A percentile compares a stretch with the other conserved stretches of the same genome.
These are phyloP conservation scores for Phaseolus lunatus DNA, from an alignment of 306 rosid species.

Conservation along the genomic window DNA sequence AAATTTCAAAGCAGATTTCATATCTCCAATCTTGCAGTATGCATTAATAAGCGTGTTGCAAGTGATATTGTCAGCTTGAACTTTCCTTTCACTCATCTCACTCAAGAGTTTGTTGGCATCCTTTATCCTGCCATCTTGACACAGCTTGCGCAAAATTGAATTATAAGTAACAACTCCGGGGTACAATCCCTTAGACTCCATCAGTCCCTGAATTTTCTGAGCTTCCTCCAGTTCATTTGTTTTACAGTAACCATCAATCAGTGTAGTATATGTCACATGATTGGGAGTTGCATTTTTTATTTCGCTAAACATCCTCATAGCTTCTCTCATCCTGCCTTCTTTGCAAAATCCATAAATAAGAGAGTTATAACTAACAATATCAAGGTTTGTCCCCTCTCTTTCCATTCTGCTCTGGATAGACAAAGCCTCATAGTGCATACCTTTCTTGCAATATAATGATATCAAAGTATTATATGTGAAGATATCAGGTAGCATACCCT, in stretches of 20 bases:
- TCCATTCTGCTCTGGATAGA: constrained; percentile 79
- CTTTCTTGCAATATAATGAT: constrained; percentile 68
- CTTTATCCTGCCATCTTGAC: constrained; percentile 81
- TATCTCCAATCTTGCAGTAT: constrained; percentile 82
- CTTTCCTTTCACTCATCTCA: constrained; percentile 80
- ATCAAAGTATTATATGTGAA: constrained; percentile 87
- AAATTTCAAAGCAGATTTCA: constrained; percentile 78
- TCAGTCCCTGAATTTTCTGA: constrained; percentile 62
- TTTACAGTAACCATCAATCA: constrained; percentile 85
- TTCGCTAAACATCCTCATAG: constrained; percentile 73
- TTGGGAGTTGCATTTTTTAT: constrained; percentile 68
- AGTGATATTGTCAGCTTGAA: constrained; percentile 82
- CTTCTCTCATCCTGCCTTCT: constrained; percentile 92
- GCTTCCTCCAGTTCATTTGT: constrained; percentile 75
- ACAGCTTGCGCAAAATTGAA: constrained; percentile 77
- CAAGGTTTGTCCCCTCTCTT: constrained; percentile 75
- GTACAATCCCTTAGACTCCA: constrained; percentile 76
- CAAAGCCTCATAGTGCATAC: constrained; percentile 88
- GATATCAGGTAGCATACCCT: constrained; percentile 72
- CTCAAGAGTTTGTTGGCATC: constrained; percentile 80
- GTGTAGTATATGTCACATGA: constrained; percentile 79
- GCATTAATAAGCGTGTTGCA: constrained; percentile 93
- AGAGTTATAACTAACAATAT: constrained; percentile 79
- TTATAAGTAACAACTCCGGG: constrained; percentile 85
- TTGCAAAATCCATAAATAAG: constrained; percentile 79